Evolutionary conservation across 139 green algal genomes (phyloP).

Genomic region (Haematococcus lacustris): DNA sequence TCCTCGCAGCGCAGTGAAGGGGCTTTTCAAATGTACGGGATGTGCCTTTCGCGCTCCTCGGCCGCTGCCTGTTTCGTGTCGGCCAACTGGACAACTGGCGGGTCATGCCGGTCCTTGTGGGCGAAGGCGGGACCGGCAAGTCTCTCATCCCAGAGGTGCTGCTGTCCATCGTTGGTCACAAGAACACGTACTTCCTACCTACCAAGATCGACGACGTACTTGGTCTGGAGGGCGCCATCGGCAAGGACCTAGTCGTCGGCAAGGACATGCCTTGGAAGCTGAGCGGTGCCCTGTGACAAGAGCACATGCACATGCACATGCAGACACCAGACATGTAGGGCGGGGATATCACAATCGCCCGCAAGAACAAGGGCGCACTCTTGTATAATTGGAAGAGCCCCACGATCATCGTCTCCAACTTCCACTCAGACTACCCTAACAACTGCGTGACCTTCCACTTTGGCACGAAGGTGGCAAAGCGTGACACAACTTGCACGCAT

Average conservation of each 20-base stretch:
- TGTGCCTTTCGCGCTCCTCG: constrained; percentile 8
- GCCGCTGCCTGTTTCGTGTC: constrained; percentile 9
- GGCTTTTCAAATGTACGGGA: constrained; percentile 3
- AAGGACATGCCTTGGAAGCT: background rate
- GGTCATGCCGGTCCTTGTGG: constrained; percentile 13
- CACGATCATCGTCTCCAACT: no score
- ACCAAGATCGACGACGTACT: background rate
- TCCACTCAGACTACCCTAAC: no score
- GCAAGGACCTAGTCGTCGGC: constrained; percentile 1
- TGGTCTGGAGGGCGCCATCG: no score
- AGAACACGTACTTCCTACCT: constrained; percentile 1
- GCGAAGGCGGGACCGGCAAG: constrained; percentile 11
- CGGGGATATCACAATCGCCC: no score
- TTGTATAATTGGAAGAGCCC: no score
- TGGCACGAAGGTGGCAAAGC: no score
- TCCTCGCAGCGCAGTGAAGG: constrained; percentile 3
- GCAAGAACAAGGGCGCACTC: no score
- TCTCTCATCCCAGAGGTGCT: background rate
- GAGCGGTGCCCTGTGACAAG: no score
- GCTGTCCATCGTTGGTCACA: background rate
- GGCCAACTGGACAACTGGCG: constrained; percentile 22
- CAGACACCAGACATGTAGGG: no score
- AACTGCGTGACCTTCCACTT: no score
- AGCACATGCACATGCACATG: no score
- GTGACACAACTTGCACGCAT: no score